These are phyloP conservation scores for Coemansia sp. DNA, from an alignment of 192 early-diverging fungal species.

Conservation along the genomic window DNA sequence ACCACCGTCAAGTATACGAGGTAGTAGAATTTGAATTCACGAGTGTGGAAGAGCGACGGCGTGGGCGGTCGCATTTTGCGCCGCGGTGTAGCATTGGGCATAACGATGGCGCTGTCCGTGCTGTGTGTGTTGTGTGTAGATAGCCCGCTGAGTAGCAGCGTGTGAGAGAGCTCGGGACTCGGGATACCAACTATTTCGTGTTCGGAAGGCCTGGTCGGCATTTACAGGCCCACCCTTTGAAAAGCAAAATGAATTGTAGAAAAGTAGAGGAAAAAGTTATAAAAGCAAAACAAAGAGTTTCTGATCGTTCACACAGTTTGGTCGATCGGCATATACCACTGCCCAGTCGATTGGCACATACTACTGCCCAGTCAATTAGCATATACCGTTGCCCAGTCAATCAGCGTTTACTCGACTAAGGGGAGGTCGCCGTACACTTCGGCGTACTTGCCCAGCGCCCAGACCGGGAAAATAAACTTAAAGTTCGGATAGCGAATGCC, in stretches of 20 bases:
- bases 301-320: background rate
- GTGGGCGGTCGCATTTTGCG: constrained; percentile 79
- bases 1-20: constrained; percentile 56
- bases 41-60: constrained; percentile 59
- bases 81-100: constrained; percentile 20
- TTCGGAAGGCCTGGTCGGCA: background rate
- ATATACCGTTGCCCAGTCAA: too few species aligned
- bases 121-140: constrained; percentile 4
- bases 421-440: constrained; percentile 65
- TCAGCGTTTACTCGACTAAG: constrained; percentile 11
- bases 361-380: too few species aligned
- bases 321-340: too few species aligned
- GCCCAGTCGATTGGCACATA: too few species aligned
- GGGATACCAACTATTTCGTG: background rate
- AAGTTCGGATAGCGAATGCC: constrained; percentile 89
- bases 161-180: constrained; percentile 4
- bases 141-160: constrained; percentile 23
- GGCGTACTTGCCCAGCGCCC: constrained; percentile 85
- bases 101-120: constrained; percentile 11
- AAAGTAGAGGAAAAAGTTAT: background rate
- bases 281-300: background rate
- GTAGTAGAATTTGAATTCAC: constrained; percentile 78
- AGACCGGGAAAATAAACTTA: constrained; percentile 89
- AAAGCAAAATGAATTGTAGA: background rate
- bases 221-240: background rate